A percentile compares a stretch with the other conserved stretches of the same genome.
Conservation (phyloP, 108 stramenopile species). For the Bacterosira constricta region DNA sequence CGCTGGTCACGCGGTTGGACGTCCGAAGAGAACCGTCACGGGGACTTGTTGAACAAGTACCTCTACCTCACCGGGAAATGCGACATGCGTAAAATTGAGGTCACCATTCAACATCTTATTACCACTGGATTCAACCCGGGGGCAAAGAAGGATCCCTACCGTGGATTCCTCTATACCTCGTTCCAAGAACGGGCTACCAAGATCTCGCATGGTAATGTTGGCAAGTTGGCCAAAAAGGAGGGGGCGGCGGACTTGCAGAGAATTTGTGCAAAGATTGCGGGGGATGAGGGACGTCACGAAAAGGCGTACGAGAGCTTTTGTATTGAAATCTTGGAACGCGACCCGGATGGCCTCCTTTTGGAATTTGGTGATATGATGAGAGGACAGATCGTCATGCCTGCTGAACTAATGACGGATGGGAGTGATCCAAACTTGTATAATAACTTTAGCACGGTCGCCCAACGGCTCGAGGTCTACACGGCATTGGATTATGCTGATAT, state of each 20-base stretch:
- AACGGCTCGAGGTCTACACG: slow-evolving; percentile 88
- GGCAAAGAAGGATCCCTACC: slow-evolving; percentile 90
- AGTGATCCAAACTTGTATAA: slow-evolving; percentile 73
- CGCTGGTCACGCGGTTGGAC: slow-evolving; percentile 92
- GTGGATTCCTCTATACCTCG: slow-evolving; percentile 93
- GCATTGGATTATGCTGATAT: slow-evolving; percentile 95
- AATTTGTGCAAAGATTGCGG: slow-evolving; percentile 91
- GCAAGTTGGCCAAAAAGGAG: slow-evolving; percentile 68
- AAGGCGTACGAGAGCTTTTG: slow-evolving; percentile 89
- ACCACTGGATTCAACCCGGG: slow-evolving; percentile 90
- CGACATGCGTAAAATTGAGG: slow-evolving; percentile 91
- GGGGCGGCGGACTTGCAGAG: slow-evolving; percentile 73
- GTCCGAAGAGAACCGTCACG: slow-evolving; percentile 92
- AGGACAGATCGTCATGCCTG: slow-evolving; percentile 91
- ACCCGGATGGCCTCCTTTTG: slow-evolving; percentile 83
- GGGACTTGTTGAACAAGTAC: slow-evolving; percentile 92
- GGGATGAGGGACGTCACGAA: slow-evolving; percentile 93
- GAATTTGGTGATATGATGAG: slow-evolving; percentile 90
- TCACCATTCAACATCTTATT: slow-evolving; percentile 93
- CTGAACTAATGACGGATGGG: slow-evolving; percentile 92
- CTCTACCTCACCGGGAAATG: slow-evolving; percentile 83
- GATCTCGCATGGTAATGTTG: slow-evolving; percentile 87
- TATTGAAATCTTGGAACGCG: slow-evolving; percentile 83
- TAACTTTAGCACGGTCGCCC: slow-evolving; percentile 85
- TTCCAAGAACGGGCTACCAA: slow-evolving; percentile 95